phyloP scores from a whole-genome alignment of 2,329 filamentous ascomycete species.

The Penicillium italicum region DNA sequence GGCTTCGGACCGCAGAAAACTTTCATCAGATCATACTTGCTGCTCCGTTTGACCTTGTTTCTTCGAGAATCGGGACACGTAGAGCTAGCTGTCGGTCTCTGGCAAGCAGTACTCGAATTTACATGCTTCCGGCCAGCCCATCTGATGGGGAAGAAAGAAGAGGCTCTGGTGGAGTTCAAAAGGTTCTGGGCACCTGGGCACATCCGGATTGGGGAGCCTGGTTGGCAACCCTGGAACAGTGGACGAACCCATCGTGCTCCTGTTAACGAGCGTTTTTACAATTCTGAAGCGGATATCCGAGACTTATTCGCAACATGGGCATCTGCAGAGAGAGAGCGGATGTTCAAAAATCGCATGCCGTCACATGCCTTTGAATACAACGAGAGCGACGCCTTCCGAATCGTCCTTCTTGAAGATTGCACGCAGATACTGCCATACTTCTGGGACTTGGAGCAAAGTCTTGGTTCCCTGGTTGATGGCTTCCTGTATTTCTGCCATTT shows the following conservation, averaged over 20 bases:
- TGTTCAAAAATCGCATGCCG: slow-evolving; percentile 55
- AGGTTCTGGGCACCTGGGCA: slow-evolving; percentile 87
- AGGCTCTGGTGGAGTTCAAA: slow-evolving; percentile 49
- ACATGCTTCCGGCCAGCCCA: slow-evolving; percentile 57
- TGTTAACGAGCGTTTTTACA: slow-evolving; percentile 22
- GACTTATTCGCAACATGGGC: slow-evolving; percentile 47
- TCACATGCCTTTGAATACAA: slow-evolving; percentile 68
- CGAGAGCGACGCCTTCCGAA: slow-evolving; percentile 77
- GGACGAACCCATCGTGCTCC: slow-evolving; percentile 33
- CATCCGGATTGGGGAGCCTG: slow-evolving; percentile 70
- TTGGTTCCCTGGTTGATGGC: slow-evolving; percentile 59
- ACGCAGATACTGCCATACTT: slow-evolving; percentile 54
- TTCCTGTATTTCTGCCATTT: slow-evolving; percentile 67
- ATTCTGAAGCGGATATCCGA: slow-evolving; percentile 20
- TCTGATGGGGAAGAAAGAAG: slow-evolving; percentile 18
- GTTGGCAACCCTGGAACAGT: slow-evolving; percentile 65
- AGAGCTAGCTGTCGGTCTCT: slow-evolving; percentile 72
- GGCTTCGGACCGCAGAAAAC: slow-evolving; percentile 22
- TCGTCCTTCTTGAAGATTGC: slow-evolving; percentile 77
- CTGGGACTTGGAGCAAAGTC: slow-evolving; percentile 29
- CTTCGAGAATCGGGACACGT: slow-evolving; percentile 72
- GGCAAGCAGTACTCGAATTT: slow-evolving; percentile 78
- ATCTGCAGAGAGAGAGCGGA: slow-evolving; percentile 52
- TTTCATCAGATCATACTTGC: slow-evolving; percentile 60
- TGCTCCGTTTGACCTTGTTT: slow-evolving; percentile 71